phyloP scores from a whole-genome alignment of 768 basidiomycete species.

The Galerina marginata region DNA sequence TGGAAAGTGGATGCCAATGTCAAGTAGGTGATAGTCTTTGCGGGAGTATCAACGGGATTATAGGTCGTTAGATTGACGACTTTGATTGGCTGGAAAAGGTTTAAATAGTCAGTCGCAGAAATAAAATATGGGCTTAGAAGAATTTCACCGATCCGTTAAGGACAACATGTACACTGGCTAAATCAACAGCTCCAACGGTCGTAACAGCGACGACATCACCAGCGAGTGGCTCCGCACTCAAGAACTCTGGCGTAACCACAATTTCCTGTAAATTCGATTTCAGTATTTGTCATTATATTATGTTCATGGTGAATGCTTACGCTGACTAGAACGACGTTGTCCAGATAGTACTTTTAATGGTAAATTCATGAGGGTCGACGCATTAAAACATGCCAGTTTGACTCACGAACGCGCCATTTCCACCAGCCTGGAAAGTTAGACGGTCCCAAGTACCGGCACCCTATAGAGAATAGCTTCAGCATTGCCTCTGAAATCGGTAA shows the following conservation, averaged over 20 bases:
- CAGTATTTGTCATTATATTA: neutral
- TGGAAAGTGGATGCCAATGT: conserved; percentile 43
- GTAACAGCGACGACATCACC: conserved; percentile 55
- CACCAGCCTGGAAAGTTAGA: conserved; percentile 52
- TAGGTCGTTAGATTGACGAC: conserved; percentile 42
- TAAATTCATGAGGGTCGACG: neutral
- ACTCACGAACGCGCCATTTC: conserved; percentile 48
- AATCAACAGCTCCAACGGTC: conserved; percentile 50
- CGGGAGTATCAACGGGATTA: conserved; percentile 49
- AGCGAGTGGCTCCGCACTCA: conserved; percentile 56
- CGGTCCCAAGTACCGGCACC: conserved; percentile 53
- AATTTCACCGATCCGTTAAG: conserved; percentile 44
- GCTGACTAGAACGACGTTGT: conserved; percentile 52
- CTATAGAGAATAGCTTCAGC: conserved; percentile 21
- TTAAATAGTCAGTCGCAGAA: conserved; percentile 20
- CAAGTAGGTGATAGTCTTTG: conserved; percentile 54
- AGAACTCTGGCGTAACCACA: conserved; percentile 49
- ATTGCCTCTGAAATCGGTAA: neutral
- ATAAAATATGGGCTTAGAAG: neutral
- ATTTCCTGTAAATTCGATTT: conserved; percentile 37
- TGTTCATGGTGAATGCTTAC: conserved; percentile 26
- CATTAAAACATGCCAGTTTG: neutral
- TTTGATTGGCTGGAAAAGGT: conserved; percentile 20
- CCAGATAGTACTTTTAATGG: conserved; percentile 48
- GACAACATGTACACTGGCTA: conserved; percentile 40